Evolutionary conservation across 2,329 filamentous ascomycete genomes (phyloP), one percentile per base, ranked within the genome.

Genomic region (Cercospora janseana): DNA sequence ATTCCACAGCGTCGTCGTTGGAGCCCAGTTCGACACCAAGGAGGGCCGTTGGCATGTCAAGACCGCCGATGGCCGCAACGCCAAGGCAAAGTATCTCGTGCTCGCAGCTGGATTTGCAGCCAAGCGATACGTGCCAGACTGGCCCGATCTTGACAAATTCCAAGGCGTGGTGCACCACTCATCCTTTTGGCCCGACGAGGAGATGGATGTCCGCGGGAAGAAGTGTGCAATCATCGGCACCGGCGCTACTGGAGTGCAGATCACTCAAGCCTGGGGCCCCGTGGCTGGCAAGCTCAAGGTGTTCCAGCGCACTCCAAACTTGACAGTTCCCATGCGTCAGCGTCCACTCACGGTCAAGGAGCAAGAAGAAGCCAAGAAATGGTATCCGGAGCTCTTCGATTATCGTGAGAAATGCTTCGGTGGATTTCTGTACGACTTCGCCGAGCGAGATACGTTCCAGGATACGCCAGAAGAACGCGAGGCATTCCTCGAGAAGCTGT

Each of bases 371-470:
- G 63, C 66, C 18, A 74, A 74, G 60, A 56, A 56, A 20, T 61
- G 69, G 27, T 75, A 74, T 24, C 68, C 71, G 7, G 64, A 69
- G 16, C 68, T 86, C 2, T 85, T 80, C 35, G 34, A 21, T 9
- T 45, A 40, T 23, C 49, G 49, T 3, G 72, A 79, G 61, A 75
- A 69, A 5, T 79, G 69, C 29, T 84, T 82, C 56, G 77, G 72
- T 1, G 82, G 82, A 1, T 82, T 86, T 62, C 64, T 72, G 2
- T 85, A 80, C 52, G 77, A 79, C 56, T 79, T 74, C 59, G 54
- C 68, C 2, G 70, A 81, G 58, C 75, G 74, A 51, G 75, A 77
- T 37, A 80, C 79, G 0, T 79, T 74, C 34, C 71, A 74, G 9
- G 72, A 73, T 7, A 58, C 57, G 1, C 65, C 69, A 0, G 70